Conservation (phyloP, 2,329 filamentous ascomycete genomes). For the Cercospora zeina region DNA sequence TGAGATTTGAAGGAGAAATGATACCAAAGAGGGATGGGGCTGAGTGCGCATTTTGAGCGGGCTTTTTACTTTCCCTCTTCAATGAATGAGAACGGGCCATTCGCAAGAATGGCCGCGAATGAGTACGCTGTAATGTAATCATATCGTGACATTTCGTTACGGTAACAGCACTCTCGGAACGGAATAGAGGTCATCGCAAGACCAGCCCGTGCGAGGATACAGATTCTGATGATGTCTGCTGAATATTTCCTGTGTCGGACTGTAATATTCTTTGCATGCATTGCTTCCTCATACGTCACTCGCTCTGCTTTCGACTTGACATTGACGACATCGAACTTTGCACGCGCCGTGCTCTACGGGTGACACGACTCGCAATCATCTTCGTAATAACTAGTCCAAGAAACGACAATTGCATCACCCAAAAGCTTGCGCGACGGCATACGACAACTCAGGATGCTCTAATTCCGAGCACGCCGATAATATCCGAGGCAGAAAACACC, state of each 20-base stretch:
- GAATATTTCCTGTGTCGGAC: not conserved
- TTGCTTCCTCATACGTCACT: not conserved
- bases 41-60: slow-evolving; percentile 20
- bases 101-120: not conserved
- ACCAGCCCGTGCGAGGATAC: not conserved
- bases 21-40: not conserved
- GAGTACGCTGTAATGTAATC: not conserved
- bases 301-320: not conserved
- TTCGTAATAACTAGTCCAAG: too few species aligned
- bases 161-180: not conserved
- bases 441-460: not conserved
- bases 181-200: not conserved
- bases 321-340: not conserved
- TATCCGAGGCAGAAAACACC: not conserved
- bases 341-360: not conserved
- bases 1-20: not conserved
- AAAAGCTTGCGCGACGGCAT: too few species aligned
- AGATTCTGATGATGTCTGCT: not conserved
- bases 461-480: not conserved
- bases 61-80: slow-evolving; percentile 11
- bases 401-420: too few species aligned
- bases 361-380: not conserved
- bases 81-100: not conserved
- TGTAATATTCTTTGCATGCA: slow-evolving; percentile 1
- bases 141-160: not conserved